A percentile compares a stretch with the other conserved stretches of the same genome.
These are phyloP conservation scores for Astrocystis sublimbata DNA, from an alignment of 495 filamentous ascomycete genomes.

Conservation along the genomic window DNA sequence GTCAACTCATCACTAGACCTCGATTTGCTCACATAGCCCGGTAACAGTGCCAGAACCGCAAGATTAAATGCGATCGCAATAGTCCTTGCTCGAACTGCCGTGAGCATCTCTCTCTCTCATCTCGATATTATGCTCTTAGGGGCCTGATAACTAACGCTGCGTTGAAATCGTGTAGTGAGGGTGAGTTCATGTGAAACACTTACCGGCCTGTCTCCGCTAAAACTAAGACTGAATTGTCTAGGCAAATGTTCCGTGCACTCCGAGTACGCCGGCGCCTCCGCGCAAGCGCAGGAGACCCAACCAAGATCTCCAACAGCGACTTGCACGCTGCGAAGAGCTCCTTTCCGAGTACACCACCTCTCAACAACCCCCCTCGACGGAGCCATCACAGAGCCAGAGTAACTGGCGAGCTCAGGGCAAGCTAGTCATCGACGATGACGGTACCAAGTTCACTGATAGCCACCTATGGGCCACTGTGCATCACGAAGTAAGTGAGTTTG, in stretches of 20 bases:
- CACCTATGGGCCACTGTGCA: slow-evolving; percentile 43
- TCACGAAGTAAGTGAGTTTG: slow-evolving; percentile 41
- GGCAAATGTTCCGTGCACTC: slow-evolving; percentile 49
- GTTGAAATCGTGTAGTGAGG: slow-evolving; percentile 21
- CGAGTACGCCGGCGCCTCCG: slow-evolving; percentile 50
- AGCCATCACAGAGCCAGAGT: slow-evolving; percentile 29
- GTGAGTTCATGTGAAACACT: slow-evolving; percentile 18
- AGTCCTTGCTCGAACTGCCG: slow-evolving; percentile 67
- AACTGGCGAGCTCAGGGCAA: slow-evolving; percentile 43
- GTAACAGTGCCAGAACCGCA: slow-evolving; percentile 61
- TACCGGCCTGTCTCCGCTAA: slow-evolving; percentile 17
- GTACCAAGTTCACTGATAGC: slow-evolving; percentile 49
- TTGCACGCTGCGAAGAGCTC: slow-evolving; percentile 51
- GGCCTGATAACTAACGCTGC: background rate
- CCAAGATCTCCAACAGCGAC: slow-evolving; percentile 50
- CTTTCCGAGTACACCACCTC: slow-evolving; percentile 47
- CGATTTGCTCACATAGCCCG: slow-evolving; percentile 14
- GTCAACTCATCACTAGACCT: background rate
- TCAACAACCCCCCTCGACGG: slow-evolving; percentile 31
- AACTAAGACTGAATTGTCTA: slow-evolving; percentile 28
- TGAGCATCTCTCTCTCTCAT: slow-evolving; percentile 34
- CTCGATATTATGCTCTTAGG: background rate
- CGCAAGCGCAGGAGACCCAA: slow-evolving; percentile 49
- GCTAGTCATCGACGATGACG: slow-evolving; percentile 47
- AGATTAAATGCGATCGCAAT: slow-evolving; percentile 68